Conservation (phyloP, 2,329 filamentous ascomycete genomes). For the Mollisia scopiformis region DNA sequence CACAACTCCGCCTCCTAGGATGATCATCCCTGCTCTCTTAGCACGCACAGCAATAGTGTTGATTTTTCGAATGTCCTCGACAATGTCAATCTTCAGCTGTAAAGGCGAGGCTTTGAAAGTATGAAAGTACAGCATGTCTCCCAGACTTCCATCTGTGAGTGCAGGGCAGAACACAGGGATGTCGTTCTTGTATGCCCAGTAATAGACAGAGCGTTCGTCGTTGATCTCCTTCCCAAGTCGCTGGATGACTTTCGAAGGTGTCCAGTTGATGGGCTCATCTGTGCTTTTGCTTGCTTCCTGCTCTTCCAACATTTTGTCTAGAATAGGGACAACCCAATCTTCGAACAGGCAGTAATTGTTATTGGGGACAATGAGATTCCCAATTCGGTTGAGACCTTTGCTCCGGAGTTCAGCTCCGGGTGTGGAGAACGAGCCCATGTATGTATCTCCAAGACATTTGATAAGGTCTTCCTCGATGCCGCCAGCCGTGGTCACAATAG, state of each 20-base stretch:
- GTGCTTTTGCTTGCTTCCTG: constrained; percentile 79
- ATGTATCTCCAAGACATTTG: constrained; percentile 94
- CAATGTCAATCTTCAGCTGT: constrained; percentile 85
- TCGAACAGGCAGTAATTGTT: constrained; percentile 97
- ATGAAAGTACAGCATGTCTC: constrained; percentile 99
- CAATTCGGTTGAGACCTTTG: constrained; percentile 92
- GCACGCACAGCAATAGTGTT: constrained; percentile 91
- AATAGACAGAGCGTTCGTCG: constrained; percentile 83
- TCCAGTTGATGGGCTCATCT: constrained; percentile 81
- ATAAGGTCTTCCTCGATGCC: constrained; percentile 98
- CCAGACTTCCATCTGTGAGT: constrained; percentile 90
- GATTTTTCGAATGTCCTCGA: constrained; percentile 89
- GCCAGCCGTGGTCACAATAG: constrained; percentile 92
- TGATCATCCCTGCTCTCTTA: constrained; percentile 90
- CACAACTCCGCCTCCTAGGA: constrained; percentile 90
- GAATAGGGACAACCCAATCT: constrained; percentile 94
- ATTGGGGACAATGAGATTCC: constrained; percentile 94
- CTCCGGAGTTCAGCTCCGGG: constrained; percentile 76
- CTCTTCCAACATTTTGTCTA: constrained; percentile 93
- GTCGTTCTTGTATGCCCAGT: constrained; percentile 97
- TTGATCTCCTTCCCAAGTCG: constrained; percentile 93
- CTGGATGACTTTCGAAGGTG: constrained; percentile 88
- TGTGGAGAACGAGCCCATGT: constrained; percentile 84
- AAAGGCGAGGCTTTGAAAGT: constrained; percentile 86
- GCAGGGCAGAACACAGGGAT: constrained; percentile 98